phyloP scores from a whole-genome alignment of 2,329 filamentous ascomycete species.

The Fusarium sp. region DNA sequence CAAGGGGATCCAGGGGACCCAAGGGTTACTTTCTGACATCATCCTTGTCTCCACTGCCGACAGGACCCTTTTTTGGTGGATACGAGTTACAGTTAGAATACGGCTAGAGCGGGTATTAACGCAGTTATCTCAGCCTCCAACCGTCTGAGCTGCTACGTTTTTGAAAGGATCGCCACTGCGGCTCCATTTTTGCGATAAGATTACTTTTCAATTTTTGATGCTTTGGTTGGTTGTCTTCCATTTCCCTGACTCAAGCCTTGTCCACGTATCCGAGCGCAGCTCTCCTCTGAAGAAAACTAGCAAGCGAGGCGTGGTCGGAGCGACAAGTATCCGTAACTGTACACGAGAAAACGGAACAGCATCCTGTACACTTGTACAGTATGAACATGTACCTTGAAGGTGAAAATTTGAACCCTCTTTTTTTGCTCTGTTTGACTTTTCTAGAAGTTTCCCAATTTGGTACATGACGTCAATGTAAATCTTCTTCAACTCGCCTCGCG shows the following conservation, averaged over 20 bases:
- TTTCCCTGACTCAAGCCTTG: constrained; percentile 32
- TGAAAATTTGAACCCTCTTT: constrained; percentile 20
- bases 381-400: background rate
- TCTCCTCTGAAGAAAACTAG: background rate
- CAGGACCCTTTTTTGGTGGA: constrained; percentile 30
- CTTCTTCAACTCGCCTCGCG: constrained; percentile 16
- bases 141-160: background rate
- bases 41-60: constrained; percentile 32
- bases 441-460: constrained; percentile 21
- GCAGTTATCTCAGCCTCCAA: constrained; percentile 2
- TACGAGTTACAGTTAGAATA: constrained; percentile 29
- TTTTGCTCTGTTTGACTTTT: constrained; percentile 1
- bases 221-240: constrained; percentile 21
- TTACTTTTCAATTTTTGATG: background rate
- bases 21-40: constrained; percentile 36
- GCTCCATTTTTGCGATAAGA: constrained; percentile 34
- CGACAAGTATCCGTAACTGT: background rate
- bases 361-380: background rate
- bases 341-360: constrained; percentile 2
- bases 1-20: too few relatives aligned
- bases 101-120: constrained; percentile 31
- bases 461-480: constrained; percentile 24
- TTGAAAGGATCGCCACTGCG: constrained; percentile 32
- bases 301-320: constrained; percentile 4
- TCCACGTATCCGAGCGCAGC: constrained; percentile 30